Evolutionary conservation across 2,329 filamentous ascomycete genomes (phyloP).

Genomic region (Trichoderma guizhouense): DNA sequence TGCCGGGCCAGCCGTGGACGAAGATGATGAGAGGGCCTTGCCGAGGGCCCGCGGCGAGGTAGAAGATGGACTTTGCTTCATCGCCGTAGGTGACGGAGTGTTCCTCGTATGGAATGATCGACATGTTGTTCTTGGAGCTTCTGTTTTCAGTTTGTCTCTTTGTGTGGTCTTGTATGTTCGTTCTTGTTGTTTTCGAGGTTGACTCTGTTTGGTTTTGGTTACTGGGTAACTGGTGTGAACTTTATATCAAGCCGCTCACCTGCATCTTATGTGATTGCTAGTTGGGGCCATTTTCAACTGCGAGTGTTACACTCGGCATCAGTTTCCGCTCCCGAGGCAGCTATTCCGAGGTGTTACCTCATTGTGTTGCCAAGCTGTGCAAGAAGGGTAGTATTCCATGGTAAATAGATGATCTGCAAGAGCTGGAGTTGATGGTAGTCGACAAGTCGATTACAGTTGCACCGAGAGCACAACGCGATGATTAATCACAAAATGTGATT

Average conservation of each 20-base stretch:
- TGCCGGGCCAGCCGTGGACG: conserved; percentile 38
- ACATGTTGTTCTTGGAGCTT: neutral
- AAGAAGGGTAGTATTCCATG: neutral
- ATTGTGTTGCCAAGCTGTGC: neutral
- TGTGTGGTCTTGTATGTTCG: neutral
- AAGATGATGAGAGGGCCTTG: conserved; percentile 32
- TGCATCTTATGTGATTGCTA: neutral
- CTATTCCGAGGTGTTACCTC: neutral
- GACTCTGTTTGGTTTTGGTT: neutral
- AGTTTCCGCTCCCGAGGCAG: neutral
- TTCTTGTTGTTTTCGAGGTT: neutral
- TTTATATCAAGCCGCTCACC: neutral
- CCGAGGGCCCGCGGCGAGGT: conserved; percentile 28
- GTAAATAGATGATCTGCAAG: neutral
- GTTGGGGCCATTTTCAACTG: neutral
- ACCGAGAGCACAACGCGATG: neutral
- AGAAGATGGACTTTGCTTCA: conserved; percentile 28
- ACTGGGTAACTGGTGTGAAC: neutral
- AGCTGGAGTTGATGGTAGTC: neutral
- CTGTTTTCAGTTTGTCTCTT: neutral
- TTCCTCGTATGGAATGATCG: conserved; percentile 4
- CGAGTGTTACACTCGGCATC: neutral
- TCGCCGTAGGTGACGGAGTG: conserved; percentile 21
- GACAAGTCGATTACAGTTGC: neutral
- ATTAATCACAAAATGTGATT: neutral